These are phyloP conservation scores for Pneumocystis jirovecii DNA, from an alignment of 1,139 yeast species.

Conservation along the genomic window DNA sequence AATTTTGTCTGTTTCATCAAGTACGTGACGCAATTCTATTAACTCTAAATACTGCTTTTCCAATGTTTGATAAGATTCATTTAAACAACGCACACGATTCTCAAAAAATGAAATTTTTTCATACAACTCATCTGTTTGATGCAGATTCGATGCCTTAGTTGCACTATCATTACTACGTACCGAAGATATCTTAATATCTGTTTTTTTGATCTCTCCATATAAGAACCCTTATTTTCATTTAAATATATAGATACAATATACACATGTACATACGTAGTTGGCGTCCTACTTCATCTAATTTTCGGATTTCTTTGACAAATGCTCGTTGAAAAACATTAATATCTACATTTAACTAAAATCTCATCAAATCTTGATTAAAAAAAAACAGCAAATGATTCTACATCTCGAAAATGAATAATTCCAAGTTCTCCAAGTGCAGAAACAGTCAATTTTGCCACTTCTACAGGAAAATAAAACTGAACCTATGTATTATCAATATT, in stretches of 20 bases:
- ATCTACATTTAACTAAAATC: slow-evolving; percentile 42
- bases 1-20: slow-evolving; percentile 54
- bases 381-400: slow-evolving; percentile 12
- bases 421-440: slow-evolving; percentile 71
- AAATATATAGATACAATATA: not conserved
- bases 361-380: not conserved
- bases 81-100: slow-evolving; percentile 41
- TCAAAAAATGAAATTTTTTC: slow-evolving; percentile 51
- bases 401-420: slow-evolving; percentile 73
- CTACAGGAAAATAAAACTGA: slow-evolving; percentile 83
- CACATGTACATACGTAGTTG: slow-evolving; percentile 32
- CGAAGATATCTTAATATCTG: slow-evolving; percentile 19
- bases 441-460: slow-evolving; percentile 75
- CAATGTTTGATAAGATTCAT: slow-evolving; percentile 40
- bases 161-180: slow-evolving; percentile 17
- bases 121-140: slow-evolving; percentile 62
- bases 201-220: slow-evolving; percentile 20
- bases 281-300: slow-evolving; percentile 47
- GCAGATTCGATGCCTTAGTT: slow-evolving; percentile 33
- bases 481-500: slow-evolving; percentile 26
- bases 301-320: slow-evolving; percentile 66
- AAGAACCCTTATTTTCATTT: slow-evolving; percentile 15
- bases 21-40: slow-evolving; percentile 51
- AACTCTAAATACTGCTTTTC: slow-evolving; percentile 41
- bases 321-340: slow-evolving; percentile 76